Base-by-base conservation (phyloP, 495 filamentous ascomycete genomes). In the Lindgomyces ingoldianus region DNA sequence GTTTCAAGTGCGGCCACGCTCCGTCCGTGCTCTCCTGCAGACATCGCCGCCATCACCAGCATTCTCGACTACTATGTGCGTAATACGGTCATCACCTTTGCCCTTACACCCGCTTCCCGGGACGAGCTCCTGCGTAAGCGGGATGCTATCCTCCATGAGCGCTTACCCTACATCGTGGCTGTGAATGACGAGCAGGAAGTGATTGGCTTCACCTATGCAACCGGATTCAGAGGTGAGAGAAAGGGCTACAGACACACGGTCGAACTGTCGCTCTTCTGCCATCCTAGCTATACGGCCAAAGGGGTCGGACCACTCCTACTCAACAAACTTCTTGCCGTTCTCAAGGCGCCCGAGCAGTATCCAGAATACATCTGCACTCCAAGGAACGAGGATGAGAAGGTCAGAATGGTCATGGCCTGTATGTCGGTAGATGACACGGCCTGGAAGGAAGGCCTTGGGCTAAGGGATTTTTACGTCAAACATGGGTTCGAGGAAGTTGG, bases 191-290 rank as follows among this genome's bases (percentile, higher is more conserved):
- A 30, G 27, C 19, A 53, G 19, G 41, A 62, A 4, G 49, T 67
- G n/a, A n/a, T 65, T 12, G 67, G 63, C 21, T 66, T 25, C 46
- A 16, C 22, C 2, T 70, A 70, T 25, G 48, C 27, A 6, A 29
- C 45, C 18, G 64, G 59, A 14, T 70, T 67, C 27, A 54, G 58
- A 11, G 21, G 22, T 19, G 64, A 9, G n/a, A 49, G 50, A 36
- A 46, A 45, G 18, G 68, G 68, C 11, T 70, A 70, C 30, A 44
- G 48, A 21, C 68, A 70, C 42, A 70, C 68, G 10, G 68, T 64
- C 36, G 68, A 70, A 33, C 12, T 70, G 4, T 51, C 44, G 12
- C 33, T 67, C 12, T 67, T 67, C 36, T 70, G 68, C 42, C 68
- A 64, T 48, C 58, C 58, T 4, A 52, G 60, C 3, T 39, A 60